Conservation (phyloP, 169 alveolate species). For the Neospora caninum region DNA sequence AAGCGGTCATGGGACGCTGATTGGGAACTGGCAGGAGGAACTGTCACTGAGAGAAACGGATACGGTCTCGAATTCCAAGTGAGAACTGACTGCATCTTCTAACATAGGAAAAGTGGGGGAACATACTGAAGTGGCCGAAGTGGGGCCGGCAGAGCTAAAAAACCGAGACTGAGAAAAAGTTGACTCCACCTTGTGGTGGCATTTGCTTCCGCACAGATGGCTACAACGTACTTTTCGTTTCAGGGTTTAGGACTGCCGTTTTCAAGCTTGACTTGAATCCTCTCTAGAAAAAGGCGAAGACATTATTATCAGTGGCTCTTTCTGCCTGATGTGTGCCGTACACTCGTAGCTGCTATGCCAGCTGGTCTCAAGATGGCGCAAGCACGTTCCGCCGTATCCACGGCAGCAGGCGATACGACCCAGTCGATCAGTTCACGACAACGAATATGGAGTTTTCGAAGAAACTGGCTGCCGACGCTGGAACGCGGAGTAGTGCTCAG, state of each 20-base stretch:
- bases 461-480: not conserved
- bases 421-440: slow-evolving; percentile 1
- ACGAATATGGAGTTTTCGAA: slow-evolving; percentile 21
- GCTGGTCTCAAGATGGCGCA: not conserved
- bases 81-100: not conserved
- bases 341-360: not conserved
- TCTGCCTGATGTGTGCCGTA: no score
- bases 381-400: slow-evolving; percentile 28
- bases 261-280: no score
- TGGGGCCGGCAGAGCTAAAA: not conserved
- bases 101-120: no score
- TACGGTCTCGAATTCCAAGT: not conserved
- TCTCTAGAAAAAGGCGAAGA: no score
- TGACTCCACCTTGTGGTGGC: no score
- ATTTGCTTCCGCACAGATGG: no score
- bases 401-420: slow-evolving; percentile 4
- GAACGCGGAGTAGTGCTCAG: not conserved
- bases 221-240: no score
- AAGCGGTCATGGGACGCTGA: slow-evolving; percentile 68
- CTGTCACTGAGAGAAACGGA: slow-evolving; percentile 58
- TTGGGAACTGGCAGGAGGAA: slow-evolving; percentile 70
- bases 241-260: no score
- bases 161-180: not conserved
- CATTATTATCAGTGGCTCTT: no score
- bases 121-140: not conserved